Percentiles rank a stretch among this genome's conserved stretches.
Evolutionary conservation across 306 rosid species (phyloP).

Genomic region (Fragaria ananassa): DNA sequence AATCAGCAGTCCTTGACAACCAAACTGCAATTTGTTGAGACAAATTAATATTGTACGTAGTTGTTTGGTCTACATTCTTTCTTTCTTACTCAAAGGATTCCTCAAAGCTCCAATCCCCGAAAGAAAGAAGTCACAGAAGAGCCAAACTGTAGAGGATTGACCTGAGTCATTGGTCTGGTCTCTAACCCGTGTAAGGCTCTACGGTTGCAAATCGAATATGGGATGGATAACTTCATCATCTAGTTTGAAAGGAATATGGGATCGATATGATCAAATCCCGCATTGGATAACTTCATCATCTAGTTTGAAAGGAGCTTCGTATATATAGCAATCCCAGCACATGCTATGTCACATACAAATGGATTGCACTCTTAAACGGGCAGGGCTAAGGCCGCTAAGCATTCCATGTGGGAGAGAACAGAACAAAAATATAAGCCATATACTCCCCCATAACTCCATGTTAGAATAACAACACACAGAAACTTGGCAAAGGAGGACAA

Average conservation of each 20-base stretch:
- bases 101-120: too few relatives aligned
- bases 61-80: not conserved
- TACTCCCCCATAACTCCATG: slow-evolving; percentile 10
- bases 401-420: slow-evolving; percentile 20
- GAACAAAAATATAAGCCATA: slow-evolving; percentile 8
- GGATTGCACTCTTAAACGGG: not conserved
- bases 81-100: not conserved
- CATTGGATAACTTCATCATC: not conserved
- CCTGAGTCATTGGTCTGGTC: too few relatives aligned
- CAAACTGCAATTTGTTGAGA: slow-evolving; percentile 11
- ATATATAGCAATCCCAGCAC: slow-evolving; percentile 29
- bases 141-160: too few relatives aligned
- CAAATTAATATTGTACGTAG: not conserved
- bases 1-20: not conserved
- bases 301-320: slow-evolving; percentile 1
- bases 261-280: slow-evolving; percentile 1
- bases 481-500: slow-evolving; percentile 11
- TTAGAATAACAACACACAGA: slow-evolving; percentile 16
- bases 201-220: too few relatives aligned
- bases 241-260: not conserved
- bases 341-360: slow-evolving; percentile 25
- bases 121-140: too few relatives aligned
- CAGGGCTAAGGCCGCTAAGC: not conserved
- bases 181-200: too few relatives aligned
- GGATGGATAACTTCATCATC: not conserved